phyloP scores from a whole-genome alignment of 352 stramenopile genomes.

The Hyaloperonospora arabidopsidis region DNA sequence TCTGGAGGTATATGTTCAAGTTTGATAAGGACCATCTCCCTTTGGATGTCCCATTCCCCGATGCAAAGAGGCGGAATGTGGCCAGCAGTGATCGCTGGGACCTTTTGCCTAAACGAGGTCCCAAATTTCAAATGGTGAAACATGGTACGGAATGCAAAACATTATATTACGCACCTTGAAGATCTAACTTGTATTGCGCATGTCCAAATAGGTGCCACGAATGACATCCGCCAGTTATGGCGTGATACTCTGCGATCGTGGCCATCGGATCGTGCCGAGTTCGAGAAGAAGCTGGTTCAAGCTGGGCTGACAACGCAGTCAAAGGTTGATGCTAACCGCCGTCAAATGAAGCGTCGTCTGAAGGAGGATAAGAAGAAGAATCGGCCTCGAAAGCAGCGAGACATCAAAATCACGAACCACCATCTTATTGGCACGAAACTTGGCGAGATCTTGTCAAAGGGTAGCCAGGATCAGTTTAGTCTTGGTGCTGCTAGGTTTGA shows the following conservation, averaged over 20 bases:
- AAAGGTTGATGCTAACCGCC: constrained; percentile 72
- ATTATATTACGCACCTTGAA: neutral
- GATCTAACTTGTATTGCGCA: constrained; percentile 6
- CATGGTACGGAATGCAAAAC: constrained; percentile 35
- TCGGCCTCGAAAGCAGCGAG: constrained; percentile 67
- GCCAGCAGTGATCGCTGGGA: constrained; percentile 69
- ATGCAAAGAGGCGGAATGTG: constrained; percentile 52
- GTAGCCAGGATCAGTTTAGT: constrained; percentile 67
- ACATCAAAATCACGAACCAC: constrained; percentile 87
- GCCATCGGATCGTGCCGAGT: constrained; percentile 64
- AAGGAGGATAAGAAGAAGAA: constrained; percentile 82
- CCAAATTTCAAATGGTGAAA: constrained; percentile 74
- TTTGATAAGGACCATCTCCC: constrained; percentile 80
- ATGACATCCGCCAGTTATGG: constrained; percentile 81
- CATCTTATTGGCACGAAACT: constrained; percentile 83
- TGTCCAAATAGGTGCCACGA: constrained; percentile 52
- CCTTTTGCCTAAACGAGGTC: constrained; percentile 52
- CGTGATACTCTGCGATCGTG: constrained; percentile 64
- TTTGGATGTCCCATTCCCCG: constrained; percentile 68
- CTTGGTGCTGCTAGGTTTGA: constrained; percentile 79
- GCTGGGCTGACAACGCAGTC: constrained; percentile 74
- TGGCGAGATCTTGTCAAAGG: constrained; percentile 74
- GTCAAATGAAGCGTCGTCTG: constrained; percentile 69
- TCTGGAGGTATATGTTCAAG: constrained; percentile 64
- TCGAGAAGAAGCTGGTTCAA: constrained; percentile 75